Evolutionary conservation across 495 filamentous ascomycete genomes (phyloP).

Genomic region (Clavariopsis aquatica): DNA sequence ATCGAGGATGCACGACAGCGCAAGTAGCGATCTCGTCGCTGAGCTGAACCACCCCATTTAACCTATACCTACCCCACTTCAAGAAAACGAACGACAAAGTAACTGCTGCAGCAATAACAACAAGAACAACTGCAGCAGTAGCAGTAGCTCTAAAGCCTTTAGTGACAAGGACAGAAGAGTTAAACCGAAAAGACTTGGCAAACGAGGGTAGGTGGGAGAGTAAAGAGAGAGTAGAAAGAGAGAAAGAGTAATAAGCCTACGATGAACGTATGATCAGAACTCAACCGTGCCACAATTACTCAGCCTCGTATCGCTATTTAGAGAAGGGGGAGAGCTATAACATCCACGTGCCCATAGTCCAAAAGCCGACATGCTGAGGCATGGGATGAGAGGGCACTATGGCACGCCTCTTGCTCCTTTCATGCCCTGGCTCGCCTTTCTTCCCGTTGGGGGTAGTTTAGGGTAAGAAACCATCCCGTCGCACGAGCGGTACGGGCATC

Average conservation of each 20-base stretch:
- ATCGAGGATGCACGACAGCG: constrained; percentile 1
- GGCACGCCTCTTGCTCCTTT: no score
- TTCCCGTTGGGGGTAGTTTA: no score
- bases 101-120: not conserved
- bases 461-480: no score
- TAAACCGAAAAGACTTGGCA: no score
- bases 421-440: no score
- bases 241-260: not conserved
- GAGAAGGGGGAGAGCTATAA: not conserved
- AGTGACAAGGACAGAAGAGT: no score
- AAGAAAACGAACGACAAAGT: not conserved
- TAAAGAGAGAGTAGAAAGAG: not conserved
- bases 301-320: not conserved
- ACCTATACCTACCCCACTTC: constrained; percentile 3
- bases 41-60: constrained; percentile 17
- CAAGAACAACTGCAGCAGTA: no score
- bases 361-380: no score
- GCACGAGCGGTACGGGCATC: no score
- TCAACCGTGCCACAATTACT: not conserved
- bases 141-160: not conserved
- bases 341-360: not conserved
- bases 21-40: not conserved
- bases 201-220: not conserved
- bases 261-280: not conserved
- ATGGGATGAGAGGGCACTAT: no score